Evolutionary conservation across 2,329 filamentous ascomycete genomes (phyloP), one percentile per base, ranked within the genome.

Genomic region (Fusarium humuli): DNA sequence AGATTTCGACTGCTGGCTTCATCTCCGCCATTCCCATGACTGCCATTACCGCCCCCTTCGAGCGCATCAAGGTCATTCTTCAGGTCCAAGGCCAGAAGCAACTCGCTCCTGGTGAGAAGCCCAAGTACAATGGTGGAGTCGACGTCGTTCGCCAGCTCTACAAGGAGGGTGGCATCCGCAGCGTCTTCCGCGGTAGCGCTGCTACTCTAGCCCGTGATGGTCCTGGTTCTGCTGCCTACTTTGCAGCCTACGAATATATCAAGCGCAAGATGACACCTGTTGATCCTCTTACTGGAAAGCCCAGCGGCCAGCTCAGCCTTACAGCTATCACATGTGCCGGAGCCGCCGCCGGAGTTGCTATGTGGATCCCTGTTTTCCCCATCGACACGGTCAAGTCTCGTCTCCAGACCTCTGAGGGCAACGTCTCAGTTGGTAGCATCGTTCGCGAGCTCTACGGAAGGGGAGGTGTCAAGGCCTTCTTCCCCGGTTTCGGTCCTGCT

Each of bases 331-430:
- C 94, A 75, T 88, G 89, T 29, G 96, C 96, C 3, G 96, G 96
- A 75, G 96, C 93, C 69, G 92, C 91, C 6, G 96, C 96, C 0
- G 96, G 96, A 77, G 89, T 99, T 27, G 96, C 96, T 69, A 99
- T 99, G 96, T 99, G 96, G 96, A 96, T 98, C 73, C 94, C 96
- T 57, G 94, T 99, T 44, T 99, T 99, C 88, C 96, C 96, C 23
- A 88, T 99, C 70, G 96, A 99, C 78, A 99, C 96, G 0, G 91
- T 99, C 83, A 99, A 99, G 88, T 94, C 91, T 70, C 87, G 94
- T 40, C 83, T 99, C 79, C 96, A 99, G 86, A 97, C 93, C 45
- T 94, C 94, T 44, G 92, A 96, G 77, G 94, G 94, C 50, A 91
- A 91, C 73, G 91, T 94, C 52, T 93, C 92, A 1, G 89, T 99